Conservation (phyloP, 2,329 filamentous ascomycete species). For the Davidsoniella virescens region DNA sequence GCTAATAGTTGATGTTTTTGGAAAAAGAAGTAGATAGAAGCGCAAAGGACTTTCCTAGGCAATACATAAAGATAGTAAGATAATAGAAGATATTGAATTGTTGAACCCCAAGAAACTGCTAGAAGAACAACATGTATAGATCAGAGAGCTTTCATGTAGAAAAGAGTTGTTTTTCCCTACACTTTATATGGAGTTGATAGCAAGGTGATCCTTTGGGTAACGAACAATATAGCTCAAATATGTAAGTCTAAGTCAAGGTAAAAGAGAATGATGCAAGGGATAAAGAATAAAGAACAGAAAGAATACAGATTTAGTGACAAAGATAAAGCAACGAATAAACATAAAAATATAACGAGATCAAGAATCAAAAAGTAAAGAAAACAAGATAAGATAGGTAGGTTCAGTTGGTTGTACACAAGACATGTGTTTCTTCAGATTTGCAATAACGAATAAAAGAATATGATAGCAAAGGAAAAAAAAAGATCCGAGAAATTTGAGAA, state of each 20-base stretch:
- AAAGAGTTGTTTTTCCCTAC: too few species aligned
- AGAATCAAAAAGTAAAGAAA: conserved; percentile 15
- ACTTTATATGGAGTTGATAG: too few species aligned
- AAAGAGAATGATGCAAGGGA: conserved; percentile 13
- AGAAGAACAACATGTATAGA: too few species aligned
- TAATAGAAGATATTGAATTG: too few species aligned
- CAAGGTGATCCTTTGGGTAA: too few species aligned
- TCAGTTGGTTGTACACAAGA: neutral
- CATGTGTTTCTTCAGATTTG: too few species aligned
- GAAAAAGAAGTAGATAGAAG: conserved; percentile 9
- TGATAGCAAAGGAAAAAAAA: neutral
- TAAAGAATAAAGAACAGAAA: conserved; percentile 8
- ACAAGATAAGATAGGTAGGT: conserved; percentile 5
- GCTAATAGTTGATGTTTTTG: conserved; percentile 3
- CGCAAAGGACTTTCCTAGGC: neutral
- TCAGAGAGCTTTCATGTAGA: too few species aligned
- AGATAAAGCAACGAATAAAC: neutral
- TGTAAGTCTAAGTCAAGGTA: neutral
- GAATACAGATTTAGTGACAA: too few species aligned
- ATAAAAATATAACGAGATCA: conserved; percentile 3
- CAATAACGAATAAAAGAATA: neutral
- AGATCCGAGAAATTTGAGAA: neutral
- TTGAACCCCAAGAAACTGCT: too few species aligned
- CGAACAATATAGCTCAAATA: too few species aligned
- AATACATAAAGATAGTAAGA: neutral